Evolutionary conservation across 2,329 filamentous ascomycete genomes (phyloP), one percentile per base, ranked within the genome.

Genomic region (Trichoderma sp.): DNA sequence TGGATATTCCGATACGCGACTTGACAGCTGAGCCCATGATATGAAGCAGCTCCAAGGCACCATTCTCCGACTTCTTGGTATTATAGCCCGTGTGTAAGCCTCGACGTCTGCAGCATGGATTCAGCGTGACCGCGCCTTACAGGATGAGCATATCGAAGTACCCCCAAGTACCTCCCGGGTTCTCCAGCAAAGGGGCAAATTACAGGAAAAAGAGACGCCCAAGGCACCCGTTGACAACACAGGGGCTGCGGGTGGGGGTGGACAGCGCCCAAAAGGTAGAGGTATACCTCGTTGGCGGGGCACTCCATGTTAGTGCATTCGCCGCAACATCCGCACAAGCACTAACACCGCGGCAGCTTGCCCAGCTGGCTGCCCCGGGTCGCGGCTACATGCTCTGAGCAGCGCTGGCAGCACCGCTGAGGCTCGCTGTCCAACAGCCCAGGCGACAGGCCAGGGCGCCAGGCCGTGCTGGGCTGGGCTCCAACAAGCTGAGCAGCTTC

Each of bases 161-260:
- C 55, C 24, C 7, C 10, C 28, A 61, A 34, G 21, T 51, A 30
- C 17, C 48, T 30, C 17, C 30, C 30, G 10, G 30, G 30, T 9
- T 34, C 26, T 12, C 26, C 26, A 51, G 58, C 58, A 61, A 61
- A 61, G 58, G 58, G 58, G 58, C 58, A 61, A 52, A 61, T 61
- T 52, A 48, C 45, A 51, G 34, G 34, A 50, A 52, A 30, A 52
- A 17, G 28, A 26, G 47, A 50, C 26, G 39, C 21, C 58, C 30
- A 34, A 34, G 30, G 30, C 30, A 24, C 21, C 21, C 21, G n/a
- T n/a, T 52, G 21, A 24, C 21, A 24, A 24, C 21, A 63, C 48
- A 63, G 59, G 59, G 41, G 59, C 30, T n/a, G 28, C 21, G 19
- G 21, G 59, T 45, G 59, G 48, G 59, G 56, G 48, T 39, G 12